A percentile compares a stretch with the other conserved stretches of the same genome.
Conservation (phyloP, 2,329 filamentous ascomycete species). For the Sporothrix globosa region DNA sequence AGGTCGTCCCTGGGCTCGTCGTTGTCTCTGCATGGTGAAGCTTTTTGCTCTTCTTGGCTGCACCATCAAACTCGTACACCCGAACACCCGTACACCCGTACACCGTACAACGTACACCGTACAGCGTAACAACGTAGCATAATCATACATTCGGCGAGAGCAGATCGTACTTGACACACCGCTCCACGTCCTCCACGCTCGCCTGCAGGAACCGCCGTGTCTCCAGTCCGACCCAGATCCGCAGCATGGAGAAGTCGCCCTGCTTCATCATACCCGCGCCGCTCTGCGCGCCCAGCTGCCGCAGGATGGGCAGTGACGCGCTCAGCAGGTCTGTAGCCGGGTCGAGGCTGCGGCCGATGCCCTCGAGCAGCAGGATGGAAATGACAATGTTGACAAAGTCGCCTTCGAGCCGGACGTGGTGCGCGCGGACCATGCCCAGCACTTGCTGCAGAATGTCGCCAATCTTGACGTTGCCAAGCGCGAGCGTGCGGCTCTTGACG, state of each 20-base stretch:
- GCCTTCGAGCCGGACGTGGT: slow-evolving; percentile 93
- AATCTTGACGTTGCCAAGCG: slow-evolving; percentile 92
- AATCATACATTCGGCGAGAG: slow-evolving; percentile 80
- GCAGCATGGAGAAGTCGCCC: slow-evolving; percentile 81
- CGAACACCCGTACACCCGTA: background rate
- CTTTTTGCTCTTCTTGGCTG: background rate
- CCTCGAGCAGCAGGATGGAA: slow-evolving; percentile 88
- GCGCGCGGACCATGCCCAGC: slow-evolving; percentile 83
- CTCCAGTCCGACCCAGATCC: slow-evolving; percentile 90
- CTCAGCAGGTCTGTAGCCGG: slow-evolving; percentile 83
- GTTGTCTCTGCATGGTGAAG: background rate
- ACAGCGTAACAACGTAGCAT: no score
- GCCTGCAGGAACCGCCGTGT: slow-evolving; percentile 86
- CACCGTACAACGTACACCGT: no score
- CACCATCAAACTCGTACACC: background rate
- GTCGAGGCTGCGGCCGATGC: slow-evolving; percentile 85
- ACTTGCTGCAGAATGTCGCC: slow-evolving; percentile 93
- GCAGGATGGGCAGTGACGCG: slow-evolving; percentile 85
- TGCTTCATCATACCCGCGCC: slow-evolving; percentile 70
- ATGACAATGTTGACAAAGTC: slow-evolving; percentile 99
- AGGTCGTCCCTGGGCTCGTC: background rate
- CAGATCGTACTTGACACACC: slow-evolving; percentile 87
- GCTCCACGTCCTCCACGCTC: slow-evolving; percentile 85
- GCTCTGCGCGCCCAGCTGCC: slow-evolving; percentile 80
- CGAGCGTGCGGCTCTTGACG: slow-evolving; percentile 88